Conservation (phyloP, 23 red algal species). For the Agarophyton chilense region DNA sequence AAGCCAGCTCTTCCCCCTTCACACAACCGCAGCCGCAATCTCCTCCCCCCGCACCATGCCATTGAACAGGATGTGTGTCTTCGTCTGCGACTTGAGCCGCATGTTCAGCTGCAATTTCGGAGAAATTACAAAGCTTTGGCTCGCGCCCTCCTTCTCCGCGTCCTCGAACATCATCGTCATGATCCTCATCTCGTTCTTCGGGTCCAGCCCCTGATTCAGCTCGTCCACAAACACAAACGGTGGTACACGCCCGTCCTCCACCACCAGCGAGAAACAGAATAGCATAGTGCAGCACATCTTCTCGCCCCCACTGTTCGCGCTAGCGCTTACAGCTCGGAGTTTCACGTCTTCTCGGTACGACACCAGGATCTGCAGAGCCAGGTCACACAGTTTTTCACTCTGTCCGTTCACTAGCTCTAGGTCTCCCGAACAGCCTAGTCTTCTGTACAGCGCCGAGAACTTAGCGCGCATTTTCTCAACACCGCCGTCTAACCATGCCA, state of each 20-base stretch:
- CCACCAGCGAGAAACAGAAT: constrained; percentile 70
- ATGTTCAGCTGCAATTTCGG: constrained; percentile 92
- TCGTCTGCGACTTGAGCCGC: constrained; percentile 57
- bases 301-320: constrained; percentile 91
- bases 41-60: constrained; percentile 66
- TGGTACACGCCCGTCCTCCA: constrained; percentile 60
- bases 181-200: constrained; percentile 85
- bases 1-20: background rate
- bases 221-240: constrained; percentile 96
- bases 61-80: constrained; percentile 90
- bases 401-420: constrained; percentile 66
- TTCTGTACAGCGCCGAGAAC: constrained; percentile 73
- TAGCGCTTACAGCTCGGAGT: constrained; percentile 63
- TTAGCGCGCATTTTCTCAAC: constrained; percentile 59
- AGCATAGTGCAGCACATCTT: constrained; percentile 98
- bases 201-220: constrained; percentile 99
- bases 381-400: constrained; percentile 54
- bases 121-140: constrained; percentile 91
- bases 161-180: constrained; percentile 91
- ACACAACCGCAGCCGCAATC: constrained; percentile 15
- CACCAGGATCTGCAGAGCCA: constrained; percentile 85
- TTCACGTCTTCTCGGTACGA: constrained; percentile 81
- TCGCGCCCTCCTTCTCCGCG: constrained; percentile 47
- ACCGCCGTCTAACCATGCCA: constrained; percentile 46
- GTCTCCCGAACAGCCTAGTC: constrained; percentile 84